A percentile compares a stretch with the other conserved stretches of the same genome.
phyloP scores from a whole-genome alignment of 306 rosid species.

The Casuarina equisetifolia region DNA sequence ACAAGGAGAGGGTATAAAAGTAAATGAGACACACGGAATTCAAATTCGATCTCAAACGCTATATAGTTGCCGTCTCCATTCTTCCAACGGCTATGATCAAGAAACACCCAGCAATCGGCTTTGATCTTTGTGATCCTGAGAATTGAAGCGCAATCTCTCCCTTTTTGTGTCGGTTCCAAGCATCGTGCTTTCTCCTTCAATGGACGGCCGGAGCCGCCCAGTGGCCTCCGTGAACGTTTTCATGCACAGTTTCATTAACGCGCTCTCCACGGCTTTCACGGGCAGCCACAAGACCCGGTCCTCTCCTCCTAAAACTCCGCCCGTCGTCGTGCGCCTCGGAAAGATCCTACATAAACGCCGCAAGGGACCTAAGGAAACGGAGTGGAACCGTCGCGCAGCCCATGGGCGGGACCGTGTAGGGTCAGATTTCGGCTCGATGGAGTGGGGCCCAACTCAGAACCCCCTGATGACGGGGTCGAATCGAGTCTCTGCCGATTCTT shows the following conservation, averaged over 20 bases:
- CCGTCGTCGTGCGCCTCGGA: neutral
- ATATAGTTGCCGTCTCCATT: too few relatives aligned
- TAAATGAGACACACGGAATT: too few relatives aligned
- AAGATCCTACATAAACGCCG: too few relatives aligned
- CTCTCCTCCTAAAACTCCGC: neutral
- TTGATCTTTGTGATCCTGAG: neutral
- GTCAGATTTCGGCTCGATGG: too few relatives aligned
- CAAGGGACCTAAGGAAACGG: too few relatives aligned
- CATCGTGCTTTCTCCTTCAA: neutral
- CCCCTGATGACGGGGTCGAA: too few relatives aligned
- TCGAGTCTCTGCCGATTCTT: too few relatives aligned
- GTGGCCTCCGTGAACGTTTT: neutral
- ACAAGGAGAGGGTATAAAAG: too few relatives aligned
- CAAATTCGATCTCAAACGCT: neutral
- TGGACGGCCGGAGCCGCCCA: neutral
- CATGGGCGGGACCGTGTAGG: too few relatives aligned
- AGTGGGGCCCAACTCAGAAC: too few relatives aligned
- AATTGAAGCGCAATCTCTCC: neutral
- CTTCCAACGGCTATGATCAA: neutral
- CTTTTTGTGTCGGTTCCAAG: neutral
- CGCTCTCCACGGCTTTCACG: neutral
- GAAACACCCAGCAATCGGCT: neutral
- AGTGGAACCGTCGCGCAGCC: too few relatives aligned
- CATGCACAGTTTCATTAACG: neutral
- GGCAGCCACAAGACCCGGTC: neutral